These are phyloP conservation scores for Elongisporangium undulatum DNA, from an alignment of 352 stramenopile species.

Conservation along the genomic window DNA sequence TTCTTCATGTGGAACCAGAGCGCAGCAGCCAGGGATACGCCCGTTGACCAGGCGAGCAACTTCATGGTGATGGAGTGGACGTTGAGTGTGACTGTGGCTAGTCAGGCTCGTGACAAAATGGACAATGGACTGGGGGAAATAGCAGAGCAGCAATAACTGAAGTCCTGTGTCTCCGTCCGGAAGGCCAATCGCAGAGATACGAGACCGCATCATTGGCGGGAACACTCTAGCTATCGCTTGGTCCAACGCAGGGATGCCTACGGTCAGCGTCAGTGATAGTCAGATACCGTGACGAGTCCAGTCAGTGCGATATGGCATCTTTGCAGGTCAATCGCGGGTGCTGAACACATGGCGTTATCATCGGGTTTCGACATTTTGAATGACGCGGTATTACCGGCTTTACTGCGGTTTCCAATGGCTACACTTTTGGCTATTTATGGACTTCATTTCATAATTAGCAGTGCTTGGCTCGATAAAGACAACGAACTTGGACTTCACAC, in stretches of 20 bases:
- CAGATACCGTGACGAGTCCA: neutral
- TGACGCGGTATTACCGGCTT: too few species aligned
- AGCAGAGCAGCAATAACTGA: too few species aligned
- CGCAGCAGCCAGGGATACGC: neutral
- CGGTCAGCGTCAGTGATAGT: neutral
- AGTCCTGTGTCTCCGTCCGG: too few species aligned
- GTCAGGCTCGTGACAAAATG: neutral
- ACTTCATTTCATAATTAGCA: too few species aligned
- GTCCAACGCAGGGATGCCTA: too few species aligned
- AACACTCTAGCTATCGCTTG: too few species aligned
- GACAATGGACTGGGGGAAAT: neutral
- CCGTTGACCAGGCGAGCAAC: neutral
- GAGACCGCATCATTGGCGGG: neutral
- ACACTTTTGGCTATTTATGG: neutral
- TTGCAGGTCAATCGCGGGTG: too few species aligned
- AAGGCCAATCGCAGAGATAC: neutral
- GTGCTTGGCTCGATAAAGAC: too few species aligned
- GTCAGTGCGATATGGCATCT: neutral
- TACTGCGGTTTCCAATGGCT: neutral
- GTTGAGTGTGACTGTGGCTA: neutral
- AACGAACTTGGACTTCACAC: too few species aligned
- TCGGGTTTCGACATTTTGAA: too few species aligned
- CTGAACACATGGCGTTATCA: too few species aligned
- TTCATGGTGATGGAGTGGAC: neutral
- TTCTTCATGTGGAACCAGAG: neutral